These are phyloP conservation scores for Neofusicoccum umdonicola DNA, from an alignment of 2,329 filamentous ascomycete genomes.

Conservation along the genomic window DNA sequence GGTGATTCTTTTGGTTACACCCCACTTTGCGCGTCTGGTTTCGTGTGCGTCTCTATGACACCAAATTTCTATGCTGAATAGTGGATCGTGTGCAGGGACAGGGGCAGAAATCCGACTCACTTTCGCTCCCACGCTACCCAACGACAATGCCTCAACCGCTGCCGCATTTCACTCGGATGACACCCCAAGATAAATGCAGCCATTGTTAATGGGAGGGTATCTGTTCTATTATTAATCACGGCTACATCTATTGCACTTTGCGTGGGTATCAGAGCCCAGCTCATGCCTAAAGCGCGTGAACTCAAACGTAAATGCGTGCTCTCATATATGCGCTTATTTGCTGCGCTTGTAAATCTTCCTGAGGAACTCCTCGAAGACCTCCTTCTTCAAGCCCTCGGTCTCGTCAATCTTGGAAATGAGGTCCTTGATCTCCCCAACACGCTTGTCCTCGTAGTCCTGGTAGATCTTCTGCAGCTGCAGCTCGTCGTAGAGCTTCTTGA, in stretches of 20 bases:
- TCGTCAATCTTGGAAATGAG: conserved; percentile 82
- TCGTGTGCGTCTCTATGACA: no score
- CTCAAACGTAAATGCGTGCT: neutral
- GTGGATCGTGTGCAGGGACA: neutral
- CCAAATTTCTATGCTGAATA: no score
- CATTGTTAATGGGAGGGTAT: conserved; percentile 7
- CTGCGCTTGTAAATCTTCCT: conserved; percentile 97
- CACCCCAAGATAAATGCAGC: no score
- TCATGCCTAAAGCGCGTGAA: neutral
- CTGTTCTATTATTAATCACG: conserved; percentile 11
- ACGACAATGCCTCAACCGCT: no score
- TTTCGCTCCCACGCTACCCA: no score
- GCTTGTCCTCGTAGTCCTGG: conserved; percentile 84
- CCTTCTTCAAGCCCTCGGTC: conserved; percentile 83
- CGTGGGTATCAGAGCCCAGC: neutral
- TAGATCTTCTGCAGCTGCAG: conserved; percentile 81
- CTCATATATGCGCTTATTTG: conserved; percentile 60
- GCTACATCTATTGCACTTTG: neutral
- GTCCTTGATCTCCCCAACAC: conserved; percentile 71
- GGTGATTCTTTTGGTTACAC: no score
- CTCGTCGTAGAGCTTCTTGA: conserved; percentile 88
- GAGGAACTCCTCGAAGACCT: conserved; percentile 84
- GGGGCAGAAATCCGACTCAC: no score
- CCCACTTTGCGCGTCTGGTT: no score
- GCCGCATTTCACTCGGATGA: no score